A percentile compares a stretch with the other conserved stretches of the same genome.
Evolutionary conservation across 805 yeast genomes (phyloP).

Genomic region (Torulaspora indica): DNA sequence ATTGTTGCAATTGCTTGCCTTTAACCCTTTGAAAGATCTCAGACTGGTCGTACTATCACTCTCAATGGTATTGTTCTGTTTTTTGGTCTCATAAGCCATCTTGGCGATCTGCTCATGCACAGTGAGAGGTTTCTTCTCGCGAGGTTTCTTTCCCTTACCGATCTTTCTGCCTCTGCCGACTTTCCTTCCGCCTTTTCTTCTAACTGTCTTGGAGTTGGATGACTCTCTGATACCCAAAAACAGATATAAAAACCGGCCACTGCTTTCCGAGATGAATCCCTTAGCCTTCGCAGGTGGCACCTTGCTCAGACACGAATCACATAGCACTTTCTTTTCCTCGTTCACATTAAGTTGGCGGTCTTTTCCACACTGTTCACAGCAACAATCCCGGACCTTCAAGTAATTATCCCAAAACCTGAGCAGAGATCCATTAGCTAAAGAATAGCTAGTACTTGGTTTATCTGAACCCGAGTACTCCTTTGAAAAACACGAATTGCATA

Average conservation of each 20-base stretch:
- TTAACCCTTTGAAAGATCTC: constrained; percentile 37
- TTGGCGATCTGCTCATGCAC: constrained; percentile 28
- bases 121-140: constrained; percentile 24
- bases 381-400: constrained; percentile 46
- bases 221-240: constrained; percentile 47
- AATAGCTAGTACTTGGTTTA: constrained; percentile 47
- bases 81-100: constrained; percentile 25
- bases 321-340: constrained; percentile 34
- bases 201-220: constrained; percentile 10
- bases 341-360: constrained; percentile 42
- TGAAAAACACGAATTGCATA: constrained; percentile 44
- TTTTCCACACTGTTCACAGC: constrained; percentile 43
- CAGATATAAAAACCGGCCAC: constrained; percentile 44
- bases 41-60: constrained; percentile 40
- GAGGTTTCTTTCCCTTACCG: constrained; percentile 10
- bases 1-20: constrained; percentile 18
- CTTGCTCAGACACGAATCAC: constrained; percentile 42
- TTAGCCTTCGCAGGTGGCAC: constrained; percentile 13
- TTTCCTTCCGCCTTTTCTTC: constrained; percentile 34
- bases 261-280: constrained; percentile 42
- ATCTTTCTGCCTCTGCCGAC: constrained; percentile 32
- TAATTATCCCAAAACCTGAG: constrained; percentile 46
- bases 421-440: constrained; percentile 53
- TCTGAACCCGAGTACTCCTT: constrained; percentile 37
- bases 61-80: constrained; percentile 40